Percentiles rank a stretch among this genome's conserved stretches.
These are phyloP conservation scores for Barnettozyma sp. DNA, from an alignment of 805 yeast genomes.

Conservation along the genomic window DNA sequence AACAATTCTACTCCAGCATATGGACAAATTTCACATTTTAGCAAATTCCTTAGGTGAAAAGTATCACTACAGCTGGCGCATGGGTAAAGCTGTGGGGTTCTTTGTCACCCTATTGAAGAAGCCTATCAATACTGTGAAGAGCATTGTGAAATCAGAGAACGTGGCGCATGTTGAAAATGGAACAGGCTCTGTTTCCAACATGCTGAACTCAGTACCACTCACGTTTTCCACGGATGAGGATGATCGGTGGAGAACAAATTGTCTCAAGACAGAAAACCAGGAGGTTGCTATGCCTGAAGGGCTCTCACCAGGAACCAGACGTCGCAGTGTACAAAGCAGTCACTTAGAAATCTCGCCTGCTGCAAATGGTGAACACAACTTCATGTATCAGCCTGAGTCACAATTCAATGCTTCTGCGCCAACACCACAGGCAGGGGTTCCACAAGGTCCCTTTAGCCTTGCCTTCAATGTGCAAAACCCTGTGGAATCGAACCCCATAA, in stretches of 20 bases:
- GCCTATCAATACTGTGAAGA: conserved; percentile 23
- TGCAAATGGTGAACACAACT: background rate
- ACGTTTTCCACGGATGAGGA: conserved; percentile 20
- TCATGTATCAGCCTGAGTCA: conserved; percentile 4
- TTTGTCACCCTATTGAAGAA: conserved; percentile 33
- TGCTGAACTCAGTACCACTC: conserved; percentile 23
- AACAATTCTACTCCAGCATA: conserved; percentile 32
- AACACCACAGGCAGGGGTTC: conserved; percentile 7
- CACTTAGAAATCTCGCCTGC: background rate
- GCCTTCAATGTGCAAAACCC: conserved; percentile 7
- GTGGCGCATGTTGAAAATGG: conserved; percentile 17
- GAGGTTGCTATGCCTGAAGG: background rate
- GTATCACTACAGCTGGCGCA: conserved; percentile 64
- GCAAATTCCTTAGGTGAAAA: conserved; percentile 43
- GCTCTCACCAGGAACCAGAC: conserved; percentile 2
- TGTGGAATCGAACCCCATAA: conserved; percentile 8
- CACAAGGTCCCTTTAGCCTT: conserved; percentile 8
- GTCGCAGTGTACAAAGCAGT: conserved; percentile 3
- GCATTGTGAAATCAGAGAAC: conserved; percentile 20
- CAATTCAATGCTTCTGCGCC: conserved; percentile 4
- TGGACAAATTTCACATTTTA: conserved; percentile 36
- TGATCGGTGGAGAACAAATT: conserved; percentile 4
- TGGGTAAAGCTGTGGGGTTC: conserved; percentile 48
- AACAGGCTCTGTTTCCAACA: conserved; percentile 18
- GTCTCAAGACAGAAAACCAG: background rate